Percentiles rank a stretch among this genome's conserved stretches.
phyloP scores from a whole-genome alignment of 2,329 filamentous ascomycete genomes.

The Cryphonectria parasitica region DNA sequence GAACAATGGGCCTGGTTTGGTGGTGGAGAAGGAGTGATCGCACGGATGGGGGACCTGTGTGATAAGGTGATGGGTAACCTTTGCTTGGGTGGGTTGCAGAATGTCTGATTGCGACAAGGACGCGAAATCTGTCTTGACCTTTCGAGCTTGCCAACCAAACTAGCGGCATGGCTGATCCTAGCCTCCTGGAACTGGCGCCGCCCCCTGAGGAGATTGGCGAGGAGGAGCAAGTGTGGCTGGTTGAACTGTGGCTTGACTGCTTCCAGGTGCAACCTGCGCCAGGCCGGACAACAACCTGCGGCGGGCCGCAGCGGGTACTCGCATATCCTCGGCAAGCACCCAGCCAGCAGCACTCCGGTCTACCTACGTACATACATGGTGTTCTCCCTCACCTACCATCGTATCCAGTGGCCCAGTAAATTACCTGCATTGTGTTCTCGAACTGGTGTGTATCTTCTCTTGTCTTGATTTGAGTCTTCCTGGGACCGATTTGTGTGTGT shows the following conservation, averaged over 20 bases:
- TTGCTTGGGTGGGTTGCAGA: neutral
- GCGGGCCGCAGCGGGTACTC: neutral
- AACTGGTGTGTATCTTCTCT: neutral
- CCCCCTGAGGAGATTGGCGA: neutral
- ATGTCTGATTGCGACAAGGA: constrained; percentile 12
- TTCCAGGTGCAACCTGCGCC: neutral
- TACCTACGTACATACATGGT: neutral
- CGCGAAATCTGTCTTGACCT: constrained; percentile 22
- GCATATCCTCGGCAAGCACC: constrained; percentile 12
- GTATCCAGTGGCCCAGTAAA: no score
- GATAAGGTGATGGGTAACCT: neutral
- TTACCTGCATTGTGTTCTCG: neutral
- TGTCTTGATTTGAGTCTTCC: neutral
- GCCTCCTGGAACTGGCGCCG: neutral
- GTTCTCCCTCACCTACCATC: neutral
- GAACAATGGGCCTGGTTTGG: constrained; percentile 18
- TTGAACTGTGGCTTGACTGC: neutral
- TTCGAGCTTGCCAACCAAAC: constrained; percentile 7
- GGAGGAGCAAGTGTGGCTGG: neutral
- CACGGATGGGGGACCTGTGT: constrained; percentile 26
- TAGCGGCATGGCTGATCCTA: constrained; percentile 1
- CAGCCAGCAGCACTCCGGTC: neutral
- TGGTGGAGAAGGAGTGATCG: constrained; percentile 16
- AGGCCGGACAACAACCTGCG: neutral
- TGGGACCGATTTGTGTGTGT: neutral